phyloP scores from a whole-genome alignment of 805 yeast species.

The Suhomyces faveliae region DNA sequence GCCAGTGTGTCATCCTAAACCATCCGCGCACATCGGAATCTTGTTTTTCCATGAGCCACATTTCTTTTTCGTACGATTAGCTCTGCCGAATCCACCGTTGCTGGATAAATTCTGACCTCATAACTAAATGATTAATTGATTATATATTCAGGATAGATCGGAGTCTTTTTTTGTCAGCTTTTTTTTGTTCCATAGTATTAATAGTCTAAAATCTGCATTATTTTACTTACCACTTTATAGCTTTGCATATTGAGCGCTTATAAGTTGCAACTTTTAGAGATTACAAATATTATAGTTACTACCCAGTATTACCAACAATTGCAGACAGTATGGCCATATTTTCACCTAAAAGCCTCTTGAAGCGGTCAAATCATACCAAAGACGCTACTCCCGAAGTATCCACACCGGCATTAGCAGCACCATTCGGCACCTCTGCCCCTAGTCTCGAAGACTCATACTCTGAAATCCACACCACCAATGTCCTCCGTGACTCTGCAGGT shows the following conservation, averaged over 20 bases:
- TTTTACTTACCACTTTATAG: no score
- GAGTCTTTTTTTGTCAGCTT: background rate
- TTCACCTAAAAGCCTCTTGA: slow-evolving; percentile 2
- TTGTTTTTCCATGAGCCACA: background rate
- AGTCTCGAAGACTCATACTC: background rate
- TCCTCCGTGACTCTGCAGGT: background rate
- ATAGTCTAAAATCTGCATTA: background rate
- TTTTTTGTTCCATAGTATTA: background rate
- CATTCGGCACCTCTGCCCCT: background rate
- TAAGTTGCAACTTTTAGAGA: background rate
- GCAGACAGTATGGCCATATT: background rate
- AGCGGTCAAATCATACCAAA: background rate
- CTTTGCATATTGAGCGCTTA: background rate
- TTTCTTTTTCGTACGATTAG: background rate
- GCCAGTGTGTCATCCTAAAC: background rate
- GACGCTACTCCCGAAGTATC: background rate
- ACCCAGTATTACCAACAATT: background rate
- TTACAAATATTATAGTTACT: no score
- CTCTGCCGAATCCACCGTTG: slow-evolving; percentile 1
- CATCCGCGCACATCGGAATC: background rate
- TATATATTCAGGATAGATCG: background rate
- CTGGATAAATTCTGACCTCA: background rate
- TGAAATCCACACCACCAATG: background rate
- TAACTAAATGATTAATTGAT: background rate
- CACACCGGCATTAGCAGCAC: background rate